These are phyloP conservation scores for Sequoiadendron giganteum DNA, from an alignment of 75 land plant genomes.

Conservation along the genomic window DNA sequence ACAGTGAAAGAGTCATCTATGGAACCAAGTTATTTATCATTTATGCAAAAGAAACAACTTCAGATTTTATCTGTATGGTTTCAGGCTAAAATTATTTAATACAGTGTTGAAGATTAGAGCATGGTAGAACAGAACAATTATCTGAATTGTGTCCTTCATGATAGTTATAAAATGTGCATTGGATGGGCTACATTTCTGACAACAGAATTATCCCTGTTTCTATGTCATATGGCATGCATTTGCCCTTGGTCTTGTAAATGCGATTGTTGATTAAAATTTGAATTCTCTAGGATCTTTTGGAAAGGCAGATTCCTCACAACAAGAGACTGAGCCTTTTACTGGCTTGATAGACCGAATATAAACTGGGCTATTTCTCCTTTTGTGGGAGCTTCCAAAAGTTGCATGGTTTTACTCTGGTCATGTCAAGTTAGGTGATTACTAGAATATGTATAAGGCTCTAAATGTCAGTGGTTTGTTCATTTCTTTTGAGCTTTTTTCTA, in stretches of 20 bases:
- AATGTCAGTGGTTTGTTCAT: too few species aligned
- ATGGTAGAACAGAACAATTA: not conserved
- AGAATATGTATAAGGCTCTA: too few species aligned
- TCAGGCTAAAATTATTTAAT: not conserved
- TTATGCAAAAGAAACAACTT: not conserved
- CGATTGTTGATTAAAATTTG: not conserved
- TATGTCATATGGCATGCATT: not conserved
- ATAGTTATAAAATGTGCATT: not conserved
- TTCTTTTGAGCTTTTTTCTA: too few species aligned
- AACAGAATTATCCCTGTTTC: too few species aligned
- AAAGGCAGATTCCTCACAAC: not conserved
- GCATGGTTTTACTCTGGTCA: not conserved
- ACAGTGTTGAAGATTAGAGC: not conserved
- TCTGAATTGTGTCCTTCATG: not conserved
- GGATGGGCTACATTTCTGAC: not conserved
- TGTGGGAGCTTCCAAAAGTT: not conserved
- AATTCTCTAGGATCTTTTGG: not conserved
- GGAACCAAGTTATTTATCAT: not conserved
- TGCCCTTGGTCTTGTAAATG: not conserved
- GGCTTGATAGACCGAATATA: too few species aligned
- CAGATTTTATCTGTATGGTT: not conserved
- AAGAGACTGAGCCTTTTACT: too few species aligned
- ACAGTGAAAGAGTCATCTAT: not conserved
- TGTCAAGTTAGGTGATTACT: too few species aligned
- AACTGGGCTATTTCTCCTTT: too few species aligned